A percentile compares a stretch with the other conserved stretches of the same genome.
Conservation (phyloP, 225 moss, liverwort and hornwort species). For the Pseudoscleropodium purum region DNA sequence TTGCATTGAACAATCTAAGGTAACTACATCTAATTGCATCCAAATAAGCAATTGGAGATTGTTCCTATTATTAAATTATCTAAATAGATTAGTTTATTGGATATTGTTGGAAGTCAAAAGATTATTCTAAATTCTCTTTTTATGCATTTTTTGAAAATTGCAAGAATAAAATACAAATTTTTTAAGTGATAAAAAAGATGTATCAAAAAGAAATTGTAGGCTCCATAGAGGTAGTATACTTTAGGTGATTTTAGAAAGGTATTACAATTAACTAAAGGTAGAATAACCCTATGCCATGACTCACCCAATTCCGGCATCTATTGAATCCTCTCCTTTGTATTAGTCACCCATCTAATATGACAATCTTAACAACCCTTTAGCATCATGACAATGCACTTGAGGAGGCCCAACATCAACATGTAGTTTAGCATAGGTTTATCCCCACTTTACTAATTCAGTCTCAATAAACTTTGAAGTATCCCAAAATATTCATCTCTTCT, state of each 20-base stretch:
- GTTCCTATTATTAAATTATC: not conserved
- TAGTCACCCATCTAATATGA: too few relatives aligned
- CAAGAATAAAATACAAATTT: not conserved
- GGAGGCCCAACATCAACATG: too few relatives aligned
- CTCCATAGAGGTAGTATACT: not conserved
- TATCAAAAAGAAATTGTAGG: not conserved
- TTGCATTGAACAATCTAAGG: not conserved
- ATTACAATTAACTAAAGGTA: not conserved
- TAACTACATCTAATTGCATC: not conserved
- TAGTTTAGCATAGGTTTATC: too few relatives aligned
- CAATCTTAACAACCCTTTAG: too few relatives aligned
- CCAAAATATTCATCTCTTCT: too few relatives aligned
- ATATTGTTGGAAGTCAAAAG: not conserved
- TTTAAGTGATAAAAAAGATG: not conserved
- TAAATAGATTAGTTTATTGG: too few relatives aligned
- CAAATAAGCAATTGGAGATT: not conserved
- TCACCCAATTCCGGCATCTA: too few relatives aligned
- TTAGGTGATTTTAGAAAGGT: not conserved
- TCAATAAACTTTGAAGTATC: too few relatives aligned
- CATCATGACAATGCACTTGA: too few relatives aligned
- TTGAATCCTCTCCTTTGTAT: too few relatives aligned
- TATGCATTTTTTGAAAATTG: not conserved
- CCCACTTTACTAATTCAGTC: too few relatives aligned
- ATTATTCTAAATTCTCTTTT: accelerated
- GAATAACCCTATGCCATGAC: too few relatives aligned